These are phyloP conservation scores for Chlamydomonas schloesseri DNA, from an alignment of 139 green algal species.

Conservation along the genomic window DNA sequence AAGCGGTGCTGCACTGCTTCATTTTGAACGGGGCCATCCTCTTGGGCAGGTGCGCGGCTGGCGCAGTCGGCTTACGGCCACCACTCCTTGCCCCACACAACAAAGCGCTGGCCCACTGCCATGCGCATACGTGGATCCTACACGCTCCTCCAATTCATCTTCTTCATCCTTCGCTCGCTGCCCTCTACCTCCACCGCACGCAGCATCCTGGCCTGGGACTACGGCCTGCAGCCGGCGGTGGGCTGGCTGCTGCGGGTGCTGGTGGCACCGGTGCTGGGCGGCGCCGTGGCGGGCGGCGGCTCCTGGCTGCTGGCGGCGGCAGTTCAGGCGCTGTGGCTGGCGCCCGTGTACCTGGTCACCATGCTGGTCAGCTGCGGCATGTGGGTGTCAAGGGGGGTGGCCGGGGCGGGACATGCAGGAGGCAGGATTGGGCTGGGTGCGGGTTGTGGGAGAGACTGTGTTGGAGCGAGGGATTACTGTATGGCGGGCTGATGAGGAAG, in stretches of 20 bases:
- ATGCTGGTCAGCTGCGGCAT: conserved; percentile 80
- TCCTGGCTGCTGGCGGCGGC: conserved; percentile 39
- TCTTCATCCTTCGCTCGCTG: background rate
- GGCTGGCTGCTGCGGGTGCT: conserved; percentile 59
- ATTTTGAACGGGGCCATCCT: conserved; percentile 77
- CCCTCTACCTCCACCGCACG: too few species aligned
- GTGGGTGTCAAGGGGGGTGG: conserved; percentile 45
- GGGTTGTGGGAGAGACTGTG: background rate
- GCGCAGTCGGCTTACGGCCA: too few species aligned
- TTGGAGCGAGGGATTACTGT: background rate
- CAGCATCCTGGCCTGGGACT: conserved; percentile 68
- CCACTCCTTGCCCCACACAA: too few species aligned
- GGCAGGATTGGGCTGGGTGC: background rate
- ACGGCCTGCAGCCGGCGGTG: conserved; percentile 48
- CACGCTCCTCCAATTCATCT: background rate
- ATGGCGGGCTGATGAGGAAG: too few species aligned
- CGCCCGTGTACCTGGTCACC: conserved; percentile 79
- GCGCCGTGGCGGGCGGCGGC: background rate
- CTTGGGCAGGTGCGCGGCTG: conserved; percentile 65
- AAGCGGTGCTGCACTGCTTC: conserved; percentile 64
- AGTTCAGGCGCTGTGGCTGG: conserved; percentile 78
- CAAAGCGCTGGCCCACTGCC: too few species aligned
- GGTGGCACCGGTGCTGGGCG: conserved; percentile 36
- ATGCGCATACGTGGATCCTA: too few species aligned
- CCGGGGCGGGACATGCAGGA: background rate